A percentile compares a stretch with the other conserved stretches of the same genome.
Evolutionary conservation across 192 early-diverging fungal genomes (phyloP).

Genomic region (Gonapodya prolifera): DNA sequence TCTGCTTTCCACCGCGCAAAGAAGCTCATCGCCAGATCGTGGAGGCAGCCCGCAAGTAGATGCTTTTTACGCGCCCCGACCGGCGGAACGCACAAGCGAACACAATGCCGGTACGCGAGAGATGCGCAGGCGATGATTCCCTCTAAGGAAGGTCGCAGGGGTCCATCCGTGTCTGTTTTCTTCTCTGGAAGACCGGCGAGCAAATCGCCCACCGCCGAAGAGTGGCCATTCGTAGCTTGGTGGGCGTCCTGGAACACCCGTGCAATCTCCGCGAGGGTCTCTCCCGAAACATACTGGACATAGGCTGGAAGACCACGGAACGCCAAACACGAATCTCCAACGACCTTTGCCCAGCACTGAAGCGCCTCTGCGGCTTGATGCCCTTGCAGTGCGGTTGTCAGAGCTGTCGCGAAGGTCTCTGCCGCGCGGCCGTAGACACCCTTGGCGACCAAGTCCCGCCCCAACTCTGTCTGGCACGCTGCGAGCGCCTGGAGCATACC

Average conservation of each 20-base stretch:
- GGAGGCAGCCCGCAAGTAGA: conserved; percentile 28
- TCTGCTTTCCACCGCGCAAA: not conserved
- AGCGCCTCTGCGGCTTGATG: conserved; percentile 15
- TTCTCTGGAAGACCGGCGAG: conserved; percentile 3
- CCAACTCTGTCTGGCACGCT: conserved; percentile 30
- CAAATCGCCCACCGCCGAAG: conserved; percentile 16
- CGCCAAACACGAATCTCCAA: conserved; percentile 37
- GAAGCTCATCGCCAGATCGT: conserved; percentile 36
- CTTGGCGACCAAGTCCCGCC: conserved; percentile 33
- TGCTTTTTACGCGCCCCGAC: conserved; percentile 14
- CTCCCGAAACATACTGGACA: conserved; percentile 17
- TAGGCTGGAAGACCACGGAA: conserved; percentile 34
- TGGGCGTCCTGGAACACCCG: conserved; percentile 16
- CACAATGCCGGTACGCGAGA: conserved; percentile 35
- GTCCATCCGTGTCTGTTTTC: conserved; percentile 17
- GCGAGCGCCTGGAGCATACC: conserved; percentile 36
- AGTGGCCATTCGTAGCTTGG: conserved; percentile 20
- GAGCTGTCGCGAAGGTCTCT: conserved; percentile 33
- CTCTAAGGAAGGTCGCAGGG: conserved; percentile 18
- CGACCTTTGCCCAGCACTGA: conserved; percentile 46
- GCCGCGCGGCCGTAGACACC: conserved; percentile 56
- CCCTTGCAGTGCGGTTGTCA: conserved; percentile 17
- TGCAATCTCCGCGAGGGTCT: conserved; percentile 13
- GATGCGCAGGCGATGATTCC: conserved; percentile 29
- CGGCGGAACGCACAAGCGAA: conserved; percentile 18